These are phyloP conservation scores for Eucalyptus sp. DNA, from an alignment of 345 rosid genomes.

Conservation along the genomic window DNA sequence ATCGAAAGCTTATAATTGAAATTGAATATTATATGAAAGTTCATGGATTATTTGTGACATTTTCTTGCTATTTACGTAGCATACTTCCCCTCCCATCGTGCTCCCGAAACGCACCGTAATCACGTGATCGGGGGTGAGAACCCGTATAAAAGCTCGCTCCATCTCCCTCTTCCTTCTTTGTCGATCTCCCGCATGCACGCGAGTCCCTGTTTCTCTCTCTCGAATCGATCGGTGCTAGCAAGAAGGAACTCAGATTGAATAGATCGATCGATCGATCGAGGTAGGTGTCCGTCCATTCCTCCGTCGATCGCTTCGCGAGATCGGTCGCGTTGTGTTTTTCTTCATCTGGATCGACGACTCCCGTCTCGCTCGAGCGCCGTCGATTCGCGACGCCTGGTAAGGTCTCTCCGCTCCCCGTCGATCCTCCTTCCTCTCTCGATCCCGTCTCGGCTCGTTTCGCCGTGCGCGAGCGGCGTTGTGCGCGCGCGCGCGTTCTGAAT, in stretches of 20 bases:
- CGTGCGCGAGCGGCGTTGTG: not conserved
- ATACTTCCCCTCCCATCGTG: not conserved
- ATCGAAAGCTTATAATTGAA: no score
- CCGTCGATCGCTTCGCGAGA: not conserved
- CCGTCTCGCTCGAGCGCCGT: not conserved
- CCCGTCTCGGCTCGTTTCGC: not conserved
- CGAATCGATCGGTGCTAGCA: not conserved
- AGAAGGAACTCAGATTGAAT: not conserved
- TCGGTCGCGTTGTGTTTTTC: not conserved
- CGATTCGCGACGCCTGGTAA: not conserved
- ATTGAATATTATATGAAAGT: no score
- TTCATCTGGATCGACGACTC: not conserved
- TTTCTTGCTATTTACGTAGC: not conserved
- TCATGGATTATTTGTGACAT: no score
- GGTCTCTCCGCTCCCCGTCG: not conserved
- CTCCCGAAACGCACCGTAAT: not conserved
- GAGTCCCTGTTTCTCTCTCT: not conserved
- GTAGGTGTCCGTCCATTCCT: not conserved
- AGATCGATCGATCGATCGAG: not conserved
- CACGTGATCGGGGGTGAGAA: not conserved
- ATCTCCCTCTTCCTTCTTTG: fast-evolving
- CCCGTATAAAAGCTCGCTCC: not conserved
- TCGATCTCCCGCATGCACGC: not conserved
- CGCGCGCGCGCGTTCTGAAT: not conserved
- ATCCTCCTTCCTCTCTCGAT: not conserved